Conservation (phyloP, 1,284 basidiomycete genomes). For the Athelia sp. region DNA sequence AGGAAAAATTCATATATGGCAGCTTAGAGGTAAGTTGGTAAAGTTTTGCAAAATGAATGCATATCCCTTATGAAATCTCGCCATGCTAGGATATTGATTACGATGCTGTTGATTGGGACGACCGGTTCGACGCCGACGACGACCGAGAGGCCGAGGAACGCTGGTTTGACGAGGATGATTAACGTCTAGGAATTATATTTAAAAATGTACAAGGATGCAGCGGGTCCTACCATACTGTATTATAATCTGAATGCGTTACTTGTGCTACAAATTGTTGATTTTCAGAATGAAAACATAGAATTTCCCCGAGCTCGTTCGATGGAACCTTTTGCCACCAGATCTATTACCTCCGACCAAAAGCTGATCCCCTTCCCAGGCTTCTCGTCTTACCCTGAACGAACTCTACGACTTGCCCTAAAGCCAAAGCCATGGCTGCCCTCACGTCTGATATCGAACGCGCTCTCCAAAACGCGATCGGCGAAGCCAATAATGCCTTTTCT, state of each 20-base stretch:
- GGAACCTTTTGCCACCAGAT: neutral
- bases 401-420: neutral
- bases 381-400: neutral
- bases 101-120: slow-evolving; percentile 71
- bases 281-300: too few species aligned
- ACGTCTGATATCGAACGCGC: slow-evolving; percentile 17
- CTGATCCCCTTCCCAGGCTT: neutral
- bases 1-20: slow-evolving; percentile 72
- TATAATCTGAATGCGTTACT: too few species aligned
- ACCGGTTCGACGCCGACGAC: slow-evolving; percentile 56
- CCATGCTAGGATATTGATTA: slow-evolving; percentile 72
- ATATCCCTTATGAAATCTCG: slow-evolving; percentile 1
- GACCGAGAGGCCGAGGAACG: slow-evolving; percentile 62
- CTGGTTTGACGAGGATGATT: slow-evolving; percentile 75
- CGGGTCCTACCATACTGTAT: too few species aligned
- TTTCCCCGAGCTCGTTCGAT: too few species aligned
- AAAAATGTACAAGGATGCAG: slow-evolving; percentile 20
- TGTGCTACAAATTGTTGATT: too few species aligned
- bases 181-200: slow-evolving; percentile 18
- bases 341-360: neutral
- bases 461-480: slow-evolving; percentile 35
- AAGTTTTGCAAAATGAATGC: too few species aligned
- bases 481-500: slow-evolving; percentile 29
- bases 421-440: neutral
- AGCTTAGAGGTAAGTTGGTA: slow-evolving; percentile 53